Base-by-base conservation (phyloP, 108 stramenopile species). In the Skeletonema costatum region DNA sequence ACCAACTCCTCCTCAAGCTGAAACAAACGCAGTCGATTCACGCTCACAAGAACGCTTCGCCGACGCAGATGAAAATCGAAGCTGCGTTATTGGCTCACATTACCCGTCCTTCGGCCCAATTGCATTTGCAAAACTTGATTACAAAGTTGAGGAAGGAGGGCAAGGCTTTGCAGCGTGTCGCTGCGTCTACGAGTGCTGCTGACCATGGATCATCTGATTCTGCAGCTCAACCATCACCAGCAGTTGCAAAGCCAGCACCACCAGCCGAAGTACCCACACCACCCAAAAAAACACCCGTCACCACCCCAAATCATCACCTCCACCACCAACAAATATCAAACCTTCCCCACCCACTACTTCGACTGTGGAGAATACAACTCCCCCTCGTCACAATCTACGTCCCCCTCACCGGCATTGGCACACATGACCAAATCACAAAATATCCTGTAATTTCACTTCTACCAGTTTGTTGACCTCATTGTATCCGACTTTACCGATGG, bases 31-130 rank as follows among this genome's bases (percentile, higher is more conserved):
- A 35, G 77, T 70, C 69, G 61, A 48, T 25, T 60, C 76, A 60
- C 85, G 88, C 2, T 90, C 89, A 3, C 77, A 90, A 75, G 89
- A 92, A 72, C 87, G 93, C 32, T 65, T 89, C 0, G 53, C 83
- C 56, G 93, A 94, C 71, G 93, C 91, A n/a, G 82, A 92, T 60
- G 91, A 83, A 83, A 68, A 91, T 94, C 68, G 93, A 94, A 70
- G 19, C 70, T 12, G 78, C 82, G 10, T 50, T 46, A 6, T 68
- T 86, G 17, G 38, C 71, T 10, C 73, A 62, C 29, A 44, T 91
- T 58, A 81, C 76, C 48, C 85, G 93, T 50, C 87, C 90, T 2
- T 81, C 89, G 2, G 93, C 90, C 21, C 64, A 66, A 38, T 73
- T 90, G 77, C 93, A 94, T 33, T 68, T 94, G 31, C 86, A 91